A percentile compares a stretch with the other conserved stretches of the same genome.
phyloP scores from a whole-genome alignment of 768 basidiomycete species.

The Termitomyces sp. region DNA sequence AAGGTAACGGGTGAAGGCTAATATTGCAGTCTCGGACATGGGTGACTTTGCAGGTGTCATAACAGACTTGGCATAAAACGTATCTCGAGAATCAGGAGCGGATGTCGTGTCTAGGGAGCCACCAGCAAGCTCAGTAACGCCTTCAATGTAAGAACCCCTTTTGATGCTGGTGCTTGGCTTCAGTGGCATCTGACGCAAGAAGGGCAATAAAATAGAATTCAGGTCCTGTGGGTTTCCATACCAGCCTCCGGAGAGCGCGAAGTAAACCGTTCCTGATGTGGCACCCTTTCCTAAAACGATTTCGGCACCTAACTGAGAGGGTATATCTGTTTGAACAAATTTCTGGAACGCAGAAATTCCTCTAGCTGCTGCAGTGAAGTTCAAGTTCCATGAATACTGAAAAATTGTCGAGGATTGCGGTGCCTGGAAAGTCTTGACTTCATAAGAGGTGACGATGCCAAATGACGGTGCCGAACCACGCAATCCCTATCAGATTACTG shows the following conservation, averaged over 20 bases:
- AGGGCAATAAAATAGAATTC: slow-evolving; percentile 10
- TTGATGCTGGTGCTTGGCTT: slow-evolving; percentile 2
- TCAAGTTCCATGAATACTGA: slow-evolving; percentile 31
- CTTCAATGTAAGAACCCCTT: slow-evolving; percentile 15
- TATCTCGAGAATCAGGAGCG: slow-evolving; percentile 19
- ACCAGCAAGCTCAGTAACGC: slow-evolving; percentile 8
- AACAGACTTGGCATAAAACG: slow-evolving; percentile 29
- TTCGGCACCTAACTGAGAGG: slow-evolving; percentile 28
- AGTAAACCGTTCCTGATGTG: slow-evolving; percentile 20
- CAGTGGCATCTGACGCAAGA: slow-evolving; percentile 11
- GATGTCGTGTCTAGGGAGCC: slow-evolving; percentile 19
- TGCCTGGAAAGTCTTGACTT: slow-evolving; percentile 14
- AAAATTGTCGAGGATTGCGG: slow-evolving; percentile 15
- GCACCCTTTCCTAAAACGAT: slow-evolving; percentile 24
- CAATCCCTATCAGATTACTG: slow-evolving; percentile 7
- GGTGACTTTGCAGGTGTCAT: slow-evolving; percentile 25
- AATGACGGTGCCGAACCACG: slow-evolving; percentile 18
- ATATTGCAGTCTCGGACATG: slow-evolving; percentile 23
- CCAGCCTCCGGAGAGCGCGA: slow-evolving; percentile 25
- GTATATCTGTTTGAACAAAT: slow-evolving; percentile 26
- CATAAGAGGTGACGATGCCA: slow-evolving; percentile 15
- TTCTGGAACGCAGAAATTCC: slow-evolving; percentile 28
- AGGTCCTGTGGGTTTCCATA: slow-evolving; percentile 9
- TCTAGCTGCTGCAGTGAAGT: slow-evolving; percentile 21
- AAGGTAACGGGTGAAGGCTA: slow-evolving; percentile 29